Conservation (phyloP, 2,329 filamentous ascomycete genomes). For the Periconia digitata region DNA sequence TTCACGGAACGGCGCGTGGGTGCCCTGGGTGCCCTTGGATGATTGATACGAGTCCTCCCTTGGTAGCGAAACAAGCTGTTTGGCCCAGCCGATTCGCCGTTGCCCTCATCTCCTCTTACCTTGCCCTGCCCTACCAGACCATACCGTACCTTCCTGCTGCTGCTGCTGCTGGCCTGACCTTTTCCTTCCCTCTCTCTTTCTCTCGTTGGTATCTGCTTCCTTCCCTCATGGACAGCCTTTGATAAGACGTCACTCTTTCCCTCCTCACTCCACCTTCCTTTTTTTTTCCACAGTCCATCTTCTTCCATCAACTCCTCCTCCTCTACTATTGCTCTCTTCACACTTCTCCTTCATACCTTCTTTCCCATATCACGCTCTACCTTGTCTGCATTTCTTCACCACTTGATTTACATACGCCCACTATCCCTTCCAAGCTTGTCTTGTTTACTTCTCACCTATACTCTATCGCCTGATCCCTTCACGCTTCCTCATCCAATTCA, state of each 20-base stretch:
- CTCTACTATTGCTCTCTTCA: not conserved
- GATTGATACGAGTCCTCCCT: not conserved
- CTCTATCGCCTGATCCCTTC: conserved; percentile 8
- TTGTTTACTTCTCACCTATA: not conserved
- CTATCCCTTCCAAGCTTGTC: no score
- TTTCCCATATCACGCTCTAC: not conserved
- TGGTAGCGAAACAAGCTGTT: not conserved
- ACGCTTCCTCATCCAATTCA: not conserved
- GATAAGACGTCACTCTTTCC: not conserved
- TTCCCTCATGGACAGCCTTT: not conserved
- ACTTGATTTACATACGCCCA: no score
- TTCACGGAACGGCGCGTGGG: not conserved
- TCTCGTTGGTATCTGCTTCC: not conserved
- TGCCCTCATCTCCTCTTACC: not conserved
- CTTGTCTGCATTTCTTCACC: no score
- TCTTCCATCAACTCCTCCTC: conserved; percentile 4
- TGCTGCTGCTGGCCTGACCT: not conserved
- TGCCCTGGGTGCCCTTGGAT: no score
- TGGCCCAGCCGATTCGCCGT: not conserved
- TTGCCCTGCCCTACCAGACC: no score
- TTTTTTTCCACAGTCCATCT: not conserved
- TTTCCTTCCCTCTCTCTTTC: not conserved
- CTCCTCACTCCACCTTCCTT: not conserved
- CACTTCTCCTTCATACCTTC: not conserved
- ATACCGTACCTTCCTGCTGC: no score